A percentile compares a stretch with the other conserved stretches of the same genome.
These are phyloP conservation scores for Leishmania arabica DNA, from an alignment of 208 protist species.

Conservation along the genomic window DNA sequence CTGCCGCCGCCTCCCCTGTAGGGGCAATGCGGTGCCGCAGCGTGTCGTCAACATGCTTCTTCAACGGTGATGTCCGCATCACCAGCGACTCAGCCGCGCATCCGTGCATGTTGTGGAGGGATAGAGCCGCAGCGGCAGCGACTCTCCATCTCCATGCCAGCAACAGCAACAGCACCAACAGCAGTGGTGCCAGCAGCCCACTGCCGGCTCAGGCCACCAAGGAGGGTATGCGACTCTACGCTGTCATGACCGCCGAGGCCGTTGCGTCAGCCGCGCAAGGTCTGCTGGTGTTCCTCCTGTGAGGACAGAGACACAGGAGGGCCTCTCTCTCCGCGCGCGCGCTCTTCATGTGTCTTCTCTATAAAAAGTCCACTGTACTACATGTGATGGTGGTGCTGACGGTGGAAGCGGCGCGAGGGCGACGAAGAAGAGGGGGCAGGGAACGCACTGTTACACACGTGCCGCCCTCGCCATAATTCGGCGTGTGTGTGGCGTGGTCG, in stretches of 20 bases:
- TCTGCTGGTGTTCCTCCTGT: slow-evolving; percentile 28
- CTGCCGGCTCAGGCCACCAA: neutral
- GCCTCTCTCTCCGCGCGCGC: neutral
- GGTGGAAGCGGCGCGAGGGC: neutral
- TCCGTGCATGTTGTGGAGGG: neutral
- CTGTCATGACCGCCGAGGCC: slow-evolving; percentile 23
- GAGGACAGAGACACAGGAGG: neutral
- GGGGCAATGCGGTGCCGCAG: neutral
- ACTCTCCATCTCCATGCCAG: neutral
- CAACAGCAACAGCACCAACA: slow-evolving; percentile 4
- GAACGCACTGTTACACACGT: neutral
- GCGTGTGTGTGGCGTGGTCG: neutral
- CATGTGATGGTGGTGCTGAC: neutral
- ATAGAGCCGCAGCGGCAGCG: neutral
- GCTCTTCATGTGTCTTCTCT: neutral
- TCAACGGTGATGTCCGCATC: neutral
- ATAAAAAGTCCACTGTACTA: neutral
- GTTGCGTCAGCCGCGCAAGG: slow-evolving; percentile 27
- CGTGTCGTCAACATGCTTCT: slow-evolving; percentile 17
- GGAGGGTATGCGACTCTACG: neutral
- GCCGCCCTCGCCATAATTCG: neutral
- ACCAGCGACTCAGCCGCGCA: neutral
- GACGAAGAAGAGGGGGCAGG: neutral
- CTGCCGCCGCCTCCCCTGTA: neutral
- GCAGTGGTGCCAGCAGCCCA: neutral